phyloP scores from a whole-genome alignment of 441 rosid species.

The Gossypium schwendimanii region DNA sequence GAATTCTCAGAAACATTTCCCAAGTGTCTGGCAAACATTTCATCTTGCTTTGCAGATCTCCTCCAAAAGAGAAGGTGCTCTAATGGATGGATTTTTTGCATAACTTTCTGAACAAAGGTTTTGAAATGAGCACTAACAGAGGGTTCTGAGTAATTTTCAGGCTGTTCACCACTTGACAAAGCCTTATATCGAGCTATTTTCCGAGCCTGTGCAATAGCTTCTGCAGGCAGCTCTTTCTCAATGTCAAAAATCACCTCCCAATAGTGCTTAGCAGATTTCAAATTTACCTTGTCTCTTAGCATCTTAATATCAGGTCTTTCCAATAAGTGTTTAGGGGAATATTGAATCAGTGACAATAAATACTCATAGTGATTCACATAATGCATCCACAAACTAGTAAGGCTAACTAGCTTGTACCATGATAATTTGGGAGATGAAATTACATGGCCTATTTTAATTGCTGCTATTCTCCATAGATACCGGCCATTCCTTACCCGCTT shows the following conservation, averaged over 20 bases:
- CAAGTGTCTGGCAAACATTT: conserved; percentile 22
- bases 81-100: conserved; percentile 30
- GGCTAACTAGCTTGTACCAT: conserved; percentile 43
- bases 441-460: conserved; percentile 47
- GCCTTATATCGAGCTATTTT: conserved; percentile 65
- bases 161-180: conserved; percentile 28
- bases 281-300: conserved; percentile 33
- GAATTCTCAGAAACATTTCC: conserved; percentile 29
- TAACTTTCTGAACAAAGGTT: conserved; percentile 31
- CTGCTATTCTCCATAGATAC: conserved; percentile 75
- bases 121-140: conserved; percentile 22
- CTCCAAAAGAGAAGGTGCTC: conserved; percentile 23
- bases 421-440: conserved; percentile 54
- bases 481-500: conserved; percentile 56
- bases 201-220: conserved; percentile 79
- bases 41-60: conserved; percentile 27
- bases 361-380: conserved; percentile 62
- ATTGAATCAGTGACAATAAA: conserved; percentile 48
- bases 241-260: conserved; percentile 54
- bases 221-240: conserved; percentile 71
- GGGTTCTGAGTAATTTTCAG: conserved; percentile 24
- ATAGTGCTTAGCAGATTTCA: conserved; percentile 39
- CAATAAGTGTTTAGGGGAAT: conserved; percentile 37
- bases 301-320: conserved; percentile 42
- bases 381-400: conserved; percentile 59